Evolutionary conservation across 2,329 filamentous ascomycete genomes (phyloP).

Genomic region (Diaporthe destruens): DNA sequence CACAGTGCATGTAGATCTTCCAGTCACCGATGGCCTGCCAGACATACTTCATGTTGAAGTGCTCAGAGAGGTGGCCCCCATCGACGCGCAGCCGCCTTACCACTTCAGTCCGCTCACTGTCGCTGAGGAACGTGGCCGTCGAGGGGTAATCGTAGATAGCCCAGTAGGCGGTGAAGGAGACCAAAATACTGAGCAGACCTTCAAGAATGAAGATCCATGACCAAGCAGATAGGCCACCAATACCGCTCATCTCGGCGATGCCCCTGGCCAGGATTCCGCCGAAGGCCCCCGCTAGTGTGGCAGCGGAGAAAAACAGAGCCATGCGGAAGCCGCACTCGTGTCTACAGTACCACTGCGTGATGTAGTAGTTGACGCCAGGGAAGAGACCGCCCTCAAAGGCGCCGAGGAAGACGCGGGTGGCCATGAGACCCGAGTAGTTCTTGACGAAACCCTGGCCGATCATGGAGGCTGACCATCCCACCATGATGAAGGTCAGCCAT

Average conservation of each 20-base stretch:
- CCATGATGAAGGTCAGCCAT: constrained; percentile 64
- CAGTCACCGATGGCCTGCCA: constrained; percentile 70
- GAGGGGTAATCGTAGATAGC: constrained; percentile 71
- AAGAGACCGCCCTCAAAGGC: constrained; percentile 72
- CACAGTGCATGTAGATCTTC: constrained; percentile 67
- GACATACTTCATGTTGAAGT: constrained; percentile 68
- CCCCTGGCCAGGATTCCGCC: constrained; percentile 71
- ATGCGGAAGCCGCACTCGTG: constrained; percentile 72
- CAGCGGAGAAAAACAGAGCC: constrained; percentile 70
- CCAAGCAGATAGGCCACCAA: constrained; percentile 71
- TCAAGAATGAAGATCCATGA: constrained; percentile 85
- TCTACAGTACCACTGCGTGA: constrained; percentile 70
- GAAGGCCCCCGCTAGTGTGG: constrained; percentile 72
- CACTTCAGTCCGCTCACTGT: constrained; percentile 58
- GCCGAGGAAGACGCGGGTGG: constrained; percentile 67
- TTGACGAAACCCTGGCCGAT: constrained; percentile 63
- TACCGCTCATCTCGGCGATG: constrained; percentile 69
- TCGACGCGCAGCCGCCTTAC: constrained; percentile 58
- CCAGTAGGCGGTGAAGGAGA: constrained; percentile 53
- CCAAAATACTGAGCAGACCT: constrained; percentile 61
- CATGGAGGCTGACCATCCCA: constrained; percentile 51
- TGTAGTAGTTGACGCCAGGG: constrained; percentile 67
- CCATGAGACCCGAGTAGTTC: constrained; percentile 63
- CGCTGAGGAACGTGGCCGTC: constrained; percentile 61
- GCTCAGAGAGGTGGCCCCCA: constrained; percentile 64